phyloP scores from a whole-genome alignment of 2,329 filamentous ascomycete genomes.

The Colletotrichum nymphaeae region DNA sequence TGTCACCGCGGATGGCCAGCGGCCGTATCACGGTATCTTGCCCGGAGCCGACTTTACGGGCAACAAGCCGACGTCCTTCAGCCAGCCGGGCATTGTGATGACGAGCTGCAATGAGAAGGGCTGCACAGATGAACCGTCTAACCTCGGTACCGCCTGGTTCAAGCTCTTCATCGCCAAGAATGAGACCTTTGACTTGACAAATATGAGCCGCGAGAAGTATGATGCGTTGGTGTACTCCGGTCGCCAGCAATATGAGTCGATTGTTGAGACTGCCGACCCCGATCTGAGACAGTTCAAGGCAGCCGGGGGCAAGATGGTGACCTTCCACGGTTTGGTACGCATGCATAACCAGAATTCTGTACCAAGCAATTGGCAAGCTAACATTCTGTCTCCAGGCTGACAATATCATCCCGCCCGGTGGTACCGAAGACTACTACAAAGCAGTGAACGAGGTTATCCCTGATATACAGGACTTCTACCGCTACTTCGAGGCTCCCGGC shows the following conservation, averaged over 20 bases:
- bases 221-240: constrained; percentile 1
- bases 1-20: not conserved
- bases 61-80: not conserved
- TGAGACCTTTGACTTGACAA: not conserved
- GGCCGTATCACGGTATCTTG: not conserved
- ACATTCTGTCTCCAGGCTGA: constrained; percentile 41
- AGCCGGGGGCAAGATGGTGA: constrained; percentile 52
- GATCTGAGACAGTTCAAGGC: constrained; percentile 49
- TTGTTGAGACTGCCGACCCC: constrained; percentile 9
- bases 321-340: constrained; percentile 47
- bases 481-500: constrained; percentile 46
- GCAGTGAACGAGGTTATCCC: constrained; percentile 35
- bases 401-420: constrained; percentile 30
- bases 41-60: not conserved
- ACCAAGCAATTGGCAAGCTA: constrained; percentile 17
- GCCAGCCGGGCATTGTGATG: not conserved
- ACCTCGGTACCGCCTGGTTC: not conserved
- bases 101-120: not conserved
- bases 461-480: constrained; percentile 44
- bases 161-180: constrained; percentile 18
- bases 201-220: constrained; percentile 3
- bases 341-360: too few relatives aligned
- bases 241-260: not conserved
- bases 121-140: not conserved
- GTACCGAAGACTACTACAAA: constrained; percentile 43